Base-by-base conservation (phyloP, 768 basidiomycete genomes). In the Myochromella boudieri region DNA sequence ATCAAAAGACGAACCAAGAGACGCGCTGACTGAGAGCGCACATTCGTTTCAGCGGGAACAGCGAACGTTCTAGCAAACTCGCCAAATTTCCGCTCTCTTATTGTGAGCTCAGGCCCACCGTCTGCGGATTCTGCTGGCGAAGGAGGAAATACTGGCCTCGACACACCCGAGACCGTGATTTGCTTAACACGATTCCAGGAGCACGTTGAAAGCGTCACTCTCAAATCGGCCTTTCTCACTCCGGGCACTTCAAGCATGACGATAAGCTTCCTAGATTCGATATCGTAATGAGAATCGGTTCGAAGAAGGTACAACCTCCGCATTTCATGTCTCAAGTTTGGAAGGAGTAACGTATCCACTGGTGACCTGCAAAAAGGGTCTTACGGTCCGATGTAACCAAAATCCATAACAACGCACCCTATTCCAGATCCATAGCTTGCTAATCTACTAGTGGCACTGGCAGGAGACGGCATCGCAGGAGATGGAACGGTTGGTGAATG, bases 231-330 rank as follows among this genome's bases (percentile, higher is more conserved):
- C 51, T 70, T 77, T 58, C 74, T 76, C 60, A 87, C 69, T 33
- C 87, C 87, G 3, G 87, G 87, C 24, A 88, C 68, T 64, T 88
- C 85, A 59, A 87, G 75, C 66, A 80, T 71, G 42, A 79, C 81
- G 47, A 73, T 75, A 56, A 87, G 66, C 29, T 71, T 59, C 60
- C 72, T 71, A 41, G 72, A 76, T 26, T 71, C 68, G 28, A 60
- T 54, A 59, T 82, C 75, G 67, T 80, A 84, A 59, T 77, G 71
- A 42, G 82, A 65, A 64, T 88, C 87, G 24, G 80, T 70, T 55
- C 82, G 80, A 51, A 85, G 80, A 52, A 70, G 59, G 56, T 74
- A 72, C 26, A 65, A 66, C n/a, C 55, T 66, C 11, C 33, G 37
- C 46, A 25, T 8, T n/a, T 24, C 54, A 21, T 53, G 43, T 39